phyloP scores from a whole-genome alignment of 2,329 filamentous ascomycete genomes.

The Colletotrichum echinochloae region DNA sequence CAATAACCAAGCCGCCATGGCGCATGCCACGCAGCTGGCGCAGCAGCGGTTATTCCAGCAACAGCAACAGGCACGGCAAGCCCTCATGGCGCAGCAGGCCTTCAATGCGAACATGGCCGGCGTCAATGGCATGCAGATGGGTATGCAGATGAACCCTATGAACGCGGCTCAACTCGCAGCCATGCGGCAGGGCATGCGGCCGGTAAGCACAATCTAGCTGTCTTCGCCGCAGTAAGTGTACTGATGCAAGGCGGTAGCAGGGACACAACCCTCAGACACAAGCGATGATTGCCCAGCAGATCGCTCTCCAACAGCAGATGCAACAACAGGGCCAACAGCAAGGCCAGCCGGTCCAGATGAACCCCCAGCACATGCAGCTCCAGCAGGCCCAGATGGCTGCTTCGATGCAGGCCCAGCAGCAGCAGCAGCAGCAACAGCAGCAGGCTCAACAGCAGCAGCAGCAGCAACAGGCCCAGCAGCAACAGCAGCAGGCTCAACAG shows the following conservation, averaged over 20 bases:
- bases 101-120: conserved; percentile 63
- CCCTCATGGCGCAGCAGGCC: conserved; percentile 66
- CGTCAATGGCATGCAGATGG: conserved; percentile 62
- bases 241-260: conserved; percentile 27
- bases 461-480: conserved; percentile 55
- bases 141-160: conserved; percentile 62
- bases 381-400: conserved; percentile 58
- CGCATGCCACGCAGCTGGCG: conserved; percentile 57
- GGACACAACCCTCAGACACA: conserved; percentile 46
- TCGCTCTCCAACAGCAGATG: conserved; percentile 60
- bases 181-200: conserved; percentile 59
- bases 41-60: conserved; percentile 70
- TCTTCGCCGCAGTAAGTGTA: background rate
- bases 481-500: conserved; percentile 53
- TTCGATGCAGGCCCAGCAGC: conserved; percentile 52
- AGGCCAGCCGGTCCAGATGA: conserved; percentile 63
- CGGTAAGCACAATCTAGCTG: conserved; percentile 50
- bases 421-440: conserved; percentile 54
- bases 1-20: conserved; percentile 53
- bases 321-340: conserved; percentile 57
- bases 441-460: conserved; percentile 47
- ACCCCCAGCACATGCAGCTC: conserved; percentile 59
- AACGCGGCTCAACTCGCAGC: conserved; percentile 64
- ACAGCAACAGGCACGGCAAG: conserved; percentile 63
- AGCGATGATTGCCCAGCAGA: conserved; percentile 60